phyloP scores from a whole-genome alignment of 352 stramenopile genomes.

The Pythium grandisporangium region DNA sequence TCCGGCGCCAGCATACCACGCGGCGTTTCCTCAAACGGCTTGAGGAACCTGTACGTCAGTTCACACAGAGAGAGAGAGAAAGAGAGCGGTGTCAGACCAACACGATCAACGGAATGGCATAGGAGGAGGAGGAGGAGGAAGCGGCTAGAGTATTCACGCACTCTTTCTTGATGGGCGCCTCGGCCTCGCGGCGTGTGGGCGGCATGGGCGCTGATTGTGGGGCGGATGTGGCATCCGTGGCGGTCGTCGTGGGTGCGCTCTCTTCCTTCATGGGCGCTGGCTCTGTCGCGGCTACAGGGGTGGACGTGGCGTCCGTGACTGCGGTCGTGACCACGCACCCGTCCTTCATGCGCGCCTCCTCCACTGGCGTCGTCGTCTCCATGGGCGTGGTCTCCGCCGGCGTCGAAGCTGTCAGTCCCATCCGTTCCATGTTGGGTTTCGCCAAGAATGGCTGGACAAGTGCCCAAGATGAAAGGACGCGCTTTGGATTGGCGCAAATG shows the following conservation, averaged over 20 bases:
- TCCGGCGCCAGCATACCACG: conserved; percentile 3
- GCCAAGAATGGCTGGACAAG: neutral
- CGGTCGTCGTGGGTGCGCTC: too few relatives aligned
- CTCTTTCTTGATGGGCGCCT: conserved; percentile 31
- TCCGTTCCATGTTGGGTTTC: neutral
- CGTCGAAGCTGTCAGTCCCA: neutral
- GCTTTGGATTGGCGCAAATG: neutral
- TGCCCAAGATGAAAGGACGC: neutral
- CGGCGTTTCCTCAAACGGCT: conserved; percentile 24
- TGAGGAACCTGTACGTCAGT: conserved; percentile 54
- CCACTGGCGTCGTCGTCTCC: neutral
- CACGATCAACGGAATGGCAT: too few relatives aligned
- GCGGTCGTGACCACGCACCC: neutral
- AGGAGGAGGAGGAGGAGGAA: too few relatives aligned
- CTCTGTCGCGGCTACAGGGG: too few relatives aligned
- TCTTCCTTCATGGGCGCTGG: too few relatives aligned
- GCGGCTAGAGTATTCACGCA: conserved; percentile 9
- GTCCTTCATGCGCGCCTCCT: neutral
- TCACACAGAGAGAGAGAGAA: too few relatives aligned
- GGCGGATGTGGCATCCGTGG: too few relatives aligned
- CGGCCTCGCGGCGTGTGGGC: conserved; percentile 12
- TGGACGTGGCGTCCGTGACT: too few relatives aligned
- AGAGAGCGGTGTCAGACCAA: too few relatives aligned
- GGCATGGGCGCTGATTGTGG: conserved; percentile 1
- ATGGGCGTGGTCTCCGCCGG: neutral